Evolutionary conservation across 352 stramenopile genomes (phyloP), one percentile per base, ranked within the genome.

Genomic region (Globisporangium uncinulatum): DNA sequence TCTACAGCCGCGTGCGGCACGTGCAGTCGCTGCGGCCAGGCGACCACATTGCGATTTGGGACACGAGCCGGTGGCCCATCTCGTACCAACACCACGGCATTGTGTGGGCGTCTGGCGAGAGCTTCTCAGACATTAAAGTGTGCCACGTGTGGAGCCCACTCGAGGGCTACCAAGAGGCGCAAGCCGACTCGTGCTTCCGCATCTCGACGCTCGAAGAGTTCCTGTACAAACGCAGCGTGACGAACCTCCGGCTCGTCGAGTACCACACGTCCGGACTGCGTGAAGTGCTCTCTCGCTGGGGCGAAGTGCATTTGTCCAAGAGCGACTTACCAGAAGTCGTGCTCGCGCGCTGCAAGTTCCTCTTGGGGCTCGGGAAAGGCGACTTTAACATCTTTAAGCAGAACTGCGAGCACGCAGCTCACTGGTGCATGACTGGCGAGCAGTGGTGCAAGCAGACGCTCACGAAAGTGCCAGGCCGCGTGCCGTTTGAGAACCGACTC

Each of bases 341-440:
- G 39, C 73, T 94, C 10, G 68, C 83, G 20, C 77, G 85, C 5
- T 94, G 85, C 67, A 90, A 87, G 62, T 94, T 92, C 49, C 57
- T 94, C 4, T 52, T 94, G 10, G 85, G 85, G 0, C 66, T 94
- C 15, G 85, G 85, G 20, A 63, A 72, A 55, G 84, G 84, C 32
- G 83, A 94, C 37, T 94, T 94, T 47, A 92, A 94, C 57, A 89
- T 94, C 57, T 92, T 94, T 56, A 86, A 74, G 34, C 85, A 94
- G 66, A 94, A 94, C 60, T 94, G 85, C 66, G 85, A 94, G 56
- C 85, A 94, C 54, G 81, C 83, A 6, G 85, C 85, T 13, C 83
- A 94, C 54, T 94, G 85, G 85, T 94, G 85, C 61, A 94, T 90
- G 85, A 94, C 85, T 1, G 85, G 85, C 51, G 78, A 94, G 67